These are phyloP conservation scores for Cyberlindnera xylosilytica DNA, from an alignment of 805 yeast genomes.

Conservation along the genomic window DNA sequence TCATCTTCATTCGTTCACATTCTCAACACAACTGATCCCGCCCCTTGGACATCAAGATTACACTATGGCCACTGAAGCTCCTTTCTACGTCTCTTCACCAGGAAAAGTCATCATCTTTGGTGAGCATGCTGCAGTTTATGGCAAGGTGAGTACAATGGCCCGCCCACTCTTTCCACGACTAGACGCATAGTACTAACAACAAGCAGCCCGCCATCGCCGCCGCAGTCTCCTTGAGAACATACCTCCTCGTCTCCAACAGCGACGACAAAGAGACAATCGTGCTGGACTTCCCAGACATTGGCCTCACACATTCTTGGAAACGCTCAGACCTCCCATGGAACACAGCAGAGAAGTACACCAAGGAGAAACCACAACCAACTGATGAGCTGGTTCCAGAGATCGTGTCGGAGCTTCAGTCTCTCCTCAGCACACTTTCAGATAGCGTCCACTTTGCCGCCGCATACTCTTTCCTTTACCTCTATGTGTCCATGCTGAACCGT, in stretches of 20 bases:
- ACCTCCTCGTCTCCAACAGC: slow-evolving; percentile 58
- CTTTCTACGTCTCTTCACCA: slow-evolving; percentile 86
- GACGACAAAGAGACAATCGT: slow-evolving; percentile 41
- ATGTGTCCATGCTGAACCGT: slow-evolving; percentile 51
- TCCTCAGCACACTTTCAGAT: slow-evolving; percentile 44
- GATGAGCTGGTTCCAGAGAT: slow-evolving; percentile 61
- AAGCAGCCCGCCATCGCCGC: slow-evolving; percentile 90
- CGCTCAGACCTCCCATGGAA: slow-evolving; percentile 61
- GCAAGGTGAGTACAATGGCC: slow-evolving; percentile 43
- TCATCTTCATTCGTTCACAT: too few relatives aligned
- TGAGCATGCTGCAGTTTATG: slow-evolving; percentile 93
- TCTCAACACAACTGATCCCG: too few relatives aligned
- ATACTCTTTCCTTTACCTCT: slow-evolving; percentile 77
- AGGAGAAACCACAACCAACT: slow-evolving; percentile 32
- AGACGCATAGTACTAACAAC: slow-evolving; percentile 2
- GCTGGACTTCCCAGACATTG: slow-evolving; percentile 83
- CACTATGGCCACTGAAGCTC: slow-evolving; percentile 29
- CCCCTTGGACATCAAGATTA: too few relatives aligned
- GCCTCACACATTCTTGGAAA: slow-evolving; percentile 63
- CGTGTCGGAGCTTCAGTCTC: slow-evolving; percentile 43
- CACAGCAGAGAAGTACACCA: slow-evolving; percentile 25
- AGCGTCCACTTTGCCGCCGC: slow-evolving; percentile 75
- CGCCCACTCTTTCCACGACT: too few relatives aligned
- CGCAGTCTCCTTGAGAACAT: slow-evolving; percentile 82
- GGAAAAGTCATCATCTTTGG: slow-evolving; percentile 96